Evolutionary conservation across 345 rosid genomes (phyloP), one percentile per base, ranked within the genome.

Genomic region (Lepidium didymum): DNA sequence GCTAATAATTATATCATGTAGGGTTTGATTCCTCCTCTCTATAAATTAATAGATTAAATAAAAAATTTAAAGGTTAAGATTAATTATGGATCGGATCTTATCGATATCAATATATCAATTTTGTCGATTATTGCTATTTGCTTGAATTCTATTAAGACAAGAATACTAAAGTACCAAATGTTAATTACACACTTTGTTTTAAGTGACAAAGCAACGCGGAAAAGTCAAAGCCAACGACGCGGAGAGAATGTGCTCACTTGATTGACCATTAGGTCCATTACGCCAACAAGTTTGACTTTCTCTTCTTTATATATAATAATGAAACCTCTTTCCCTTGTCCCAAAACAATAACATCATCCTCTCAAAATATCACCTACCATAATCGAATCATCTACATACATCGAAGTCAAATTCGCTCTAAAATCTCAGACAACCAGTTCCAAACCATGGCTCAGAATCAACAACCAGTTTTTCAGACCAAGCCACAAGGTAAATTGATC

Each of bases 391-490:
- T 61, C 53, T n/a, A n/a, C n/a, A n/a, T n/a, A n/a, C n/a, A n/a
- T n/a, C n/a, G 27, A 54, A 42, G 10, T 31, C 52, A 29, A 52
- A 27, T 1, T 2, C 51, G 35, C 23, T 56, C 2, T 19, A 19
- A 7, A 23, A 38, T 18, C 67, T 59, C 74, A 49, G 37, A 59
- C 15, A 21, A 21, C 14, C 23, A 38, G n/a, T 23, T 54, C 62
- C 45, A 46, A 66, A 58, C 34, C 49, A 73, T 73, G 77, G 55
- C 77, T 58, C 77, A 73, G 18, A 59, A 73, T n/a, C 47, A 51
- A 14, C 38, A 15, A 58, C 72, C 72, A 27, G 34, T 67, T 27
- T 66, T 66, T 51, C 77, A 66, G 42, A 33, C 67, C 14, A 73
- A 73, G 19, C 62, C 77, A 58, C 56, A 13, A 66, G 72, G 77